A percentile compares a stretch with the other conserved stretches of the same genome.
Conservation (phyloP, 2,329 filamentous ascomycete genomes). For the Ascochyta koolunga region DNA sequence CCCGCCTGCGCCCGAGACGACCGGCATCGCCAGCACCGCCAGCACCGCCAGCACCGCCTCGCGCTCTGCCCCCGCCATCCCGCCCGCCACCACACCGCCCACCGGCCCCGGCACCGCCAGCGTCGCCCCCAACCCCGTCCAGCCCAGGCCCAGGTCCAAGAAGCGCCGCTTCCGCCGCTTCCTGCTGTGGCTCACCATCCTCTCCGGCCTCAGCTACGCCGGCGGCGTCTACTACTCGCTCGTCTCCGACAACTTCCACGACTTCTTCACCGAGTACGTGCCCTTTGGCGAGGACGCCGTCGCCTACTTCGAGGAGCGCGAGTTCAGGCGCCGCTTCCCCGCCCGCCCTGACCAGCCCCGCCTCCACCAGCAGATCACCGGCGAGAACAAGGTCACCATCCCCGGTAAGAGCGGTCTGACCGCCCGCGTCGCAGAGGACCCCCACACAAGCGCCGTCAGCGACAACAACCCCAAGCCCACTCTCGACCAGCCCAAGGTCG, state of each 20-base stretch:
- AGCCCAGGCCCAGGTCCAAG: constrained; percentile 61
- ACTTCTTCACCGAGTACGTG: constrained; percentile 97
- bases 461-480: constrained; percentile 48
- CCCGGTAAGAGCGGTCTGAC: constrained; percentile 84
- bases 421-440: constrained; percentile 74
- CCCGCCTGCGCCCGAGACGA: constrained; percentile 51
- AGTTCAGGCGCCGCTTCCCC: constrained; percentile 85
- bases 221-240: constrained; percentile 93
- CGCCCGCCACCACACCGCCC: constrained; percentile 46
- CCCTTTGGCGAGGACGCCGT: constrained; percentile 95
- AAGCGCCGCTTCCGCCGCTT: constrained; percentile 77
- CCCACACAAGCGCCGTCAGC: constrained; percentile 67
- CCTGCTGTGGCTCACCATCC: constrained; percentile 75
- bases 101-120: constrained; percentile 52
- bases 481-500: constrained; percentile 34
- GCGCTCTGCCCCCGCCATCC: constrained; percentile 38
- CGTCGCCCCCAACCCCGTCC: constrained; percentile 49
- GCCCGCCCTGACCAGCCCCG: constrained; percentile 50
- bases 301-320: constrained; percentile 91
- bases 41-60: constrained; percentile 27
- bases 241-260: constrained; percentile 96
- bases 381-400: constrained; percentile 77
- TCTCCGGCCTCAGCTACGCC: constrained; percentile 79
- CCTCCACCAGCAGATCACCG: constrained; percentile 55
- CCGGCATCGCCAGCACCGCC: neutral